These are phyloP conservation scores for Lonicera japonica DNA, from an alignment of 129 eudicot genomes.

Conservation along the genomic window DNA sequence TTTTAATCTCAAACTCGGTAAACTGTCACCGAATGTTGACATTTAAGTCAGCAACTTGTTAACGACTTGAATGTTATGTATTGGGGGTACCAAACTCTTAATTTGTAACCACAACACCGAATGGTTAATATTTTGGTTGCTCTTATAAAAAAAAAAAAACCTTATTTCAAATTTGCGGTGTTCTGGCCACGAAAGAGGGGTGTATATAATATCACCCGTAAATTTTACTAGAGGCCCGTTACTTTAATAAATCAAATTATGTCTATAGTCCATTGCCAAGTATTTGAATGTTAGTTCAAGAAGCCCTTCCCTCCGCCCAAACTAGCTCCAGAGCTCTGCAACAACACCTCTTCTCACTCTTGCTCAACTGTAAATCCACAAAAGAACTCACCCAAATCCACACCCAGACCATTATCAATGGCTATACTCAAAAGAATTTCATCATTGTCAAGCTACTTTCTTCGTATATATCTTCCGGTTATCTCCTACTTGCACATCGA, in stretches of 20 bases:
- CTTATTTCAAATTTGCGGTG: no score
- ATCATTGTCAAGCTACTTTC: slow-evolving; percentile 45
- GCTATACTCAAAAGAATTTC: slow-evolving; percentile 38
- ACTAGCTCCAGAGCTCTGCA: slow-evolving; percentile 28
- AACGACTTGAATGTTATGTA: no score
- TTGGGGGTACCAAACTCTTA: no score
- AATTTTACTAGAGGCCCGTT: no score
- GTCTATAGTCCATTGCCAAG: not conserved
- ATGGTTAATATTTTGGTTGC: no score
- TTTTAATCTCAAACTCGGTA: no score
- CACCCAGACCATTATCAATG: slow-evolving; percentile 44
- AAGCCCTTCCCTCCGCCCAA: slow-evolving; percentile 31
- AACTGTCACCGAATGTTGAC: no score
- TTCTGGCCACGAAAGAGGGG: no score
- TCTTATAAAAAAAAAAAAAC: no score
- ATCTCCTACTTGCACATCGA: slow-evolving; percentile 33
- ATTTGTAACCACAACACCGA: no score
- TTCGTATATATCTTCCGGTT: slow-evolving; percentile 26
- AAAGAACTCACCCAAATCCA: slow-evolving; percentile 47
- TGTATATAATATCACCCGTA: no score
- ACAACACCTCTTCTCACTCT: slow-evolving; percentile 41
- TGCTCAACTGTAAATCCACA: slow-evolving; percentile 33
- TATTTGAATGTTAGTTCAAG: slow-evolving; percentile 27
- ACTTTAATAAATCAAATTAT: not conserved
- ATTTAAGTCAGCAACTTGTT: no score